phyloP scores from a whole-genome alignment of 768 basidiomycete species.

The Sporobolomyces phaffii region DNA sequence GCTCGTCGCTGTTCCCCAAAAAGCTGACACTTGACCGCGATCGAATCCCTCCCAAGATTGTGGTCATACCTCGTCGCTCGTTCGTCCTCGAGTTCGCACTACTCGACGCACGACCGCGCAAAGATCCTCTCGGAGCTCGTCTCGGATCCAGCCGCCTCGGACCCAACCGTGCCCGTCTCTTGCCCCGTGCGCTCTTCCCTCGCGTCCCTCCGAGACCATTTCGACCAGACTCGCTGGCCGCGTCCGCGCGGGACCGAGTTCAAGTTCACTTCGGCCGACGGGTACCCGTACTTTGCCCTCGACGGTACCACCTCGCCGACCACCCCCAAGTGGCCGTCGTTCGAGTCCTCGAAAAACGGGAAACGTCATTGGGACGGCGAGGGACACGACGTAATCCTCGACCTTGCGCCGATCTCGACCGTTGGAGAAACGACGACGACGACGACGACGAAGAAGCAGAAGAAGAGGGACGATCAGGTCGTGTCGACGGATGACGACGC shows the following conservation, averaged over 20 bases:
- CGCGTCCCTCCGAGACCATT: accelerated
- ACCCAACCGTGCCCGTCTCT: neutral
- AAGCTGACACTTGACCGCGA: neutral
- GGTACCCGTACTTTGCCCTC: conserved; percentile 45
- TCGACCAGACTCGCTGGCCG: conserved; percentile 19
- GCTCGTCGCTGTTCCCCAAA: too few species aligned
- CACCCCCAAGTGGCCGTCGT: conserved; percentile 28
- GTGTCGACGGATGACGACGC: too few species aligned
- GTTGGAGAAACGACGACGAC: neutral
- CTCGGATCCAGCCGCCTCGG: neutral
- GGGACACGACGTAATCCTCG: too few species aligned
- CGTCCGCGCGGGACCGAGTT: conserved; percentile 6
- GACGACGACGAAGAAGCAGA: neutral
- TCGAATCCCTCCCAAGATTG: conserved; percentile 5
- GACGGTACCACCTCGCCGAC: neutral
- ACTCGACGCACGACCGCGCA: conserved; percentile 28
- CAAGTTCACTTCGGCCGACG: conserved; percentile 43
- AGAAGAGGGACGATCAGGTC: neutral
- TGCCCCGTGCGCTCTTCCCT: neutral
- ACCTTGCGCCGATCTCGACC: too few species aligned
- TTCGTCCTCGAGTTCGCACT: conserved; percentile 1
- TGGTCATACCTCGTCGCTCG: conserved; percentile 33
- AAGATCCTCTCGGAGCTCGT: conserved; percentile 14
- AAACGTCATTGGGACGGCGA: too few species aligned
- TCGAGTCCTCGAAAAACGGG: too few species aligned